These are phyloP conservation scores for Moricandia moricandioides DNA, from an alignment of 345 rosid species.

Conservation along the genomic window DNA sequence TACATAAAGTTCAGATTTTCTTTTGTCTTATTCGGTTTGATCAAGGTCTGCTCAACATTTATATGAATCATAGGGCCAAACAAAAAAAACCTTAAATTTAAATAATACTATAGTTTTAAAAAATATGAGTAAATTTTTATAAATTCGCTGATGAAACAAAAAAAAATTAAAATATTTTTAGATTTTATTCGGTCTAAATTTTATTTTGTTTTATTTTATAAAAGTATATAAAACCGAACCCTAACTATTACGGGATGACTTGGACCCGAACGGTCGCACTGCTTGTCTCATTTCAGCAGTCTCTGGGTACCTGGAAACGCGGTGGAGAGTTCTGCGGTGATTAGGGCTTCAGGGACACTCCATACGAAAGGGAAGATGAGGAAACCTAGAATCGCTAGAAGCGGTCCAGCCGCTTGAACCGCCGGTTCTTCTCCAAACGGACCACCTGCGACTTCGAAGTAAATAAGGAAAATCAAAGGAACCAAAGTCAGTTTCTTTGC, in stretches of 20 bases:
- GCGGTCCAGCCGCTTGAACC: slow-evolving; percentile 76
- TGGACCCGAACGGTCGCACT: no score
- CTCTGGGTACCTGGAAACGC: slow-evolving; percentile 50
- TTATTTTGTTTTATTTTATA: no score
- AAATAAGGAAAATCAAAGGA: slow-evolving; percentile 80
- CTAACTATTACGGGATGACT: no score
- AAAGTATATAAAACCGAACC: no score
- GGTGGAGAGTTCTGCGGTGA: slow-evolving; percentile 87
- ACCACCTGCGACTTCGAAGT: slow-evolving; percentile 92
- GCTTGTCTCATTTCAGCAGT: no score
- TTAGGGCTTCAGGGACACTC: slow-evolving; percentile 84
- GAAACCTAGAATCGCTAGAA: slow-evolving; percentile 65
- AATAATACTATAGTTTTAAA: no score
- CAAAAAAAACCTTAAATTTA: background rate
- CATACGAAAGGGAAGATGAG: slow-evolving; percentile 78
- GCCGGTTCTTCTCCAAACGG: slow-evolving; percentile 82
- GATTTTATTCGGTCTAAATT: no score
- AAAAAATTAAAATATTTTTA: no score
- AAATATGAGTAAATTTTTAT: no score
- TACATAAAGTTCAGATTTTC: background rate
- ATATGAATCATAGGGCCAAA: background rate
- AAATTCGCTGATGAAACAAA: background rate
- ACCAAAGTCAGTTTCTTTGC: slow-evolving; percentile 59
- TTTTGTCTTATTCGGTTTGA: background rate
- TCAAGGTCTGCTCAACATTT: background rate